Evolutionary conservation across 768 basidiomycete species (phyloP).

Genomic region (Mycena filopes): DNA sequence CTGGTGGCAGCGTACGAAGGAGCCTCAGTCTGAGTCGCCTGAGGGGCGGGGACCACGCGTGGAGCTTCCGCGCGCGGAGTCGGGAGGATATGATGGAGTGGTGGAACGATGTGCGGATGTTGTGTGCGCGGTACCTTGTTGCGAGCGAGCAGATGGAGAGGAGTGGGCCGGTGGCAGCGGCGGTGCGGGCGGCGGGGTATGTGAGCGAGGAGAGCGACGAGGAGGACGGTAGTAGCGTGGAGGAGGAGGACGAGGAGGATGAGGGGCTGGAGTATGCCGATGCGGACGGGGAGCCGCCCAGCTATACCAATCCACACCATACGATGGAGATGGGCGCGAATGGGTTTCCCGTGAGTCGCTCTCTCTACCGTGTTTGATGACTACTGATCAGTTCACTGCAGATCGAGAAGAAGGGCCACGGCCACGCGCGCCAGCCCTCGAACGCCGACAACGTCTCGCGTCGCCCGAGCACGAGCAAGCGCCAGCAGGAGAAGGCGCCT

Average conservation of each 20-base stretch:
- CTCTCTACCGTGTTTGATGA: slow-evolving; percentile 1
- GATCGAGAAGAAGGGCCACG: slow-evolving; percentile 51
- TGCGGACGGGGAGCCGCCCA: slow-evolving; percentile 60
- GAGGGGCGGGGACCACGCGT: slow-evolving; percentile 68
- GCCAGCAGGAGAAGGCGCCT: slow-evolving; percentile 80
- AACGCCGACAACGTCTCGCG: slow-evolving; percentile 48
- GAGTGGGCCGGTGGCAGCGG: slow-evolving; percentile 91
- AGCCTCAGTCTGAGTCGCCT: slow-evolving; percentile 42
- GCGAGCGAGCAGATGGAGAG: slow-evolving; percentile 94
- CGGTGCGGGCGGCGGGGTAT: slow-evolving; percentile 91
- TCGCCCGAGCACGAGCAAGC: slow-evolving; percentile 64
- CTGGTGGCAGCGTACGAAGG: slow-evolving; percentile 61
- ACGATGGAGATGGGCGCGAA: slow-evolving; percentile 58
- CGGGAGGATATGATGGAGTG: slow-evolving; percentile 99
- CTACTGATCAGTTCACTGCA: slow-evolving; percentile 23
- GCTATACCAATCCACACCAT: slow-evolving; percentile 62
- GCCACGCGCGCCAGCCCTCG: slow-evolving; percentile 28
- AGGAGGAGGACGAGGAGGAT: slow-evolving; percentile 78
- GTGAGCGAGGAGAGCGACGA: slow-evolving; percentile 77
- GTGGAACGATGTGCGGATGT: slow-evolving; percentile 98
- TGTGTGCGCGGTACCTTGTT: slow-evolving; percentile 93
- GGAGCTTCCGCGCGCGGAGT: slow-evolving; percentile 89
- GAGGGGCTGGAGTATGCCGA: slow-evolving; percentile 47
- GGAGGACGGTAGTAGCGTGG: slow-evolving; percentile 63
- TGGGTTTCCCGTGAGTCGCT: slow-evolving; percentile 71